Base-by-base conservation (phyloP, 1,284 basidiomycete genomes). In the Inonotus obliquus region DNA sequence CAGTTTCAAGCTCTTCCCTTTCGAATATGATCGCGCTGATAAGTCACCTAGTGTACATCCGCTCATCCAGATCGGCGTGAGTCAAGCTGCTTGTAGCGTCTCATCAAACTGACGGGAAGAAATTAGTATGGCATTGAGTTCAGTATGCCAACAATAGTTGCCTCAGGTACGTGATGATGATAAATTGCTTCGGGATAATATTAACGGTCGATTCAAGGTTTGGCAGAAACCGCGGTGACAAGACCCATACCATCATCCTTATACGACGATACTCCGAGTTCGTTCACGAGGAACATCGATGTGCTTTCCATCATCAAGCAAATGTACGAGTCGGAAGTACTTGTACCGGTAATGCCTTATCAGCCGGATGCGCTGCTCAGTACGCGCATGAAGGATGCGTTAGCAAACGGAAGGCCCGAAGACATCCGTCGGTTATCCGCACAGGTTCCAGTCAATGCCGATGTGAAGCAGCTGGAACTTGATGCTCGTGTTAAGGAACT, bases 21-120 rank as follows among this genome's bases (percentile, higher is more conserved):
- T 9, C 9, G 3, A 21, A 44, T 17, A 9, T 44, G 41, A 44
- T 17, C 41, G 11, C 13, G 32, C 39, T 23, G 27, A 27, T 47
- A 13, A 67, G 13, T 51, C 25, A 13, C 55, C n/a, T 63, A 84
- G 82, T 3, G 59, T 81, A 3, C 82, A 91, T 70, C 85, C 86
- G 0, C 73, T 86, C 57, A 89, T 91, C 47, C 84, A 87, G 67
- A 72, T 81, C 35, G 87, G 87, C 44, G 83, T 86, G 70, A 61
- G 80, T 74, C 9, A n/a, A 39, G 48, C 6, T 25, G 7, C 5
- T 57, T 35, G 9, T 13, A 53, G 23, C n/a, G 39, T 19, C 37
- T 29, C 19, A 4, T 47, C 32, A 17, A 53, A 14, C 25, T 56
- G 52, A 49, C 23, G 32, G 32, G 32, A 39, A 47, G 54, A 55